Conservation (phyloP, 331 rosid genomes). For the Pyracantha coccinea region DNA sequence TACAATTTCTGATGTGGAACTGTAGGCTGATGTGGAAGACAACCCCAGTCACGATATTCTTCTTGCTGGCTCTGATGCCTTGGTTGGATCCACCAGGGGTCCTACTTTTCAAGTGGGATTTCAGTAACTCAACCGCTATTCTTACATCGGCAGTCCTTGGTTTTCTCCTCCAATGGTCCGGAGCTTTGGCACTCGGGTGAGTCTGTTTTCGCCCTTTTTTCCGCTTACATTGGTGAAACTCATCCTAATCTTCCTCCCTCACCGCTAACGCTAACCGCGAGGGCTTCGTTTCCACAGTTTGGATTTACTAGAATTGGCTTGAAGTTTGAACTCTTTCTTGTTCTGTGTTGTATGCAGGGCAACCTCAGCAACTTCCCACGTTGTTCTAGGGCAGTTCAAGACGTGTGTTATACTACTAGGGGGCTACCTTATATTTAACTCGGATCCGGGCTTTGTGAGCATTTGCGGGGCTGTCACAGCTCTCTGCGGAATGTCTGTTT, state of each 20-base stretch:
- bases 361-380: constrained; percentile 96
- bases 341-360: constrained; percentile 50
- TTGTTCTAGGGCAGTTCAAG: constrained; percentile 91
- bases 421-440: constrained; percentile 55
- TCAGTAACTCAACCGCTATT: constrained; percentile 45
- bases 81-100: constrained; percentile 99
- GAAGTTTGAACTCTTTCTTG: background rate
- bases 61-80: constrained; percentile 86
- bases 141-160: constrained; percentile 79
- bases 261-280: background rate
- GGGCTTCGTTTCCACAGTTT: too few species aligned
- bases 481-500: constrained; percentile 77
- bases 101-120: constrained; percentile 68
- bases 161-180: constrained; percentile 96
- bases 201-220: background rate
- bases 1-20: background rate
- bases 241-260: background rate
- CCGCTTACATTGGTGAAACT: too few species aligned
- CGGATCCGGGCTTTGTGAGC: constrained; percentile 83
- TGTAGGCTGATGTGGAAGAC: constrained; percentile 96
- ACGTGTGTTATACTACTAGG: constrained; percentile 79
- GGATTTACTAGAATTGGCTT: background rate
- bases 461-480: constrained; percentile 74
- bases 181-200: constrained; percentile 96
- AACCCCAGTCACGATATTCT: constrained; percentile 72